Base-by-base conservation (phyloP, 2,329 filamentous ascomycete species). In the Acephala macrosclerotiorum region DNA sequence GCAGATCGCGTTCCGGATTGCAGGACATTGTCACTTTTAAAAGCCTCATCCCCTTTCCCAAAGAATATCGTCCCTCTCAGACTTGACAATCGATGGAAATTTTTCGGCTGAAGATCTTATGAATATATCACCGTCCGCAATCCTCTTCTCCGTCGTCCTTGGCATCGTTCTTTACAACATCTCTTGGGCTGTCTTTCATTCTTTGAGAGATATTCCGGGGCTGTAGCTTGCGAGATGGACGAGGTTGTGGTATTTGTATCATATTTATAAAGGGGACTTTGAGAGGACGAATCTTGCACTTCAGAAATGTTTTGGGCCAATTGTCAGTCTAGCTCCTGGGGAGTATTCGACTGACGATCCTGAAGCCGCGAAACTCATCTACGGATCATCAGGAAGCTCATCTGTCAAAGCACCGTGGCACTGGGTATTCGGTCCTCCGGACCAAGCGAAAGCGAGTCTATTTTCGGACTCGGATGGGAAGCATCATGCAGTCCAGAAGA, bases 171-270 rank as follows among this genome's bases (percentile, higher is more conserved):
- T n/a, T n/a, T n/a, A n/a, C n/a, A n/a, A n/a, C n/a, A n/a, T n/a
- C n/a, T n/a, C n/a, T n/a, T n/a, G n/a, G n/a, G n/a, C n/a, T n/a
- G n/a, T n/a, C n/a, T n/a, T n/a, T n/a, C n/a, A n/a, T n/a, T n/a
- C 42, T 45, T 45, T 3, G 75, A 40, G 68, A 70, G n/a, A n/a
- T 7, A 73, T 84, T 22, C 82, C 82, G 0, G 82, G 83, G 0
- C 83, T 82, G 0, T 79, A 82, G 51, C 73, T 76, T 42, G 76
- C 82, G 12, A 76, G 81, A 7, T 80, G 83, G 64, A 81, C 80
- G 3, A 74, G 78, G 1, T 69, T 81, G 1, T 84, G 82, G 80
- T 81, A 82, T 58, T 74, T 83, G 16, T 68, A 68, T 2, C 75
- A 75, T 3, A 74, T 83, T 6, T 72, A 71, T 14, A 70, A 70